A percentile compares a stretch with the other conserved stretches of the same genome.
These are phyloP conservation scores for Obba rivulosa DNA, from an alignment of 768 basidiomycete genomes.

Conservation along the genomic window DNA sequence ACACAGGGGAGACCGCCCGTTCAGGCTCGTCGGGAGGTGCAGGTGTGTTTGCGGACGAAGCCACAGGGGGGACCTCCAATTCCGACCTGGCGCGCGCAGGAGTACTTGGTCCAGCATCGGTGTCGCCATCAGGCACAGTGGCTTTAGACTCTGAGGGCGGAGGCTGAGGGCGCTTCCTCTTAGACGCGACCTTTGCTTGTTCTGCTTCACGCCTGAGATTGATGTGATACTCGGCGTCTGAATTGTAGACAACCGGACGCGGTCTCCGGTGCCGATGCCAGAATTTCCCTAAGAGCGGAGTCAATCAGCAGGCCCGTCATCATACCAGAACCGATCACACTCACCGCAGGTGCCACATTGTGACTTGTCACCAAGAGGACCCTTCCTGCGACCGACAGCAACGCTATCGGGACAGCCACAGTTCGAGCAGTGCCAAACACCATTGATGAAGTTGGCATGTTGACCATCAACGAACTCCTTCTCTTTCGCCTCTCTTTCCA, in stretches of 20 bases:
- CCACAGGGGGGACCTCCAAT: constrained; percentile 27
- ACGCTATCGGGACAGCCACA: constrained; percentile 89
- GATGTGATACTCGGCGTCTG: constrained; percentile 66
- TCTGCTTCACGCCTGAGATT: constrained; percentile 54
- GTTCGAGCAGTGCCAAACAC: constrained; percentile 93
- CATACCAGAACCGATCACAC: constrained; percentile 31
- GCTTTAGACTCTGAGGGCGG: constrained; percentile 38
- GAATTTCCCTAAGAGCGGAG: constrained; percentile 61
- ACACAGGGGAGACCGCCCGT: constrained; percentile 64
- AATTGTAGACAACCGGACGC: constrained; percentile 74
- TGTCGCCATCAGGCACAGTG: constrained; percentile 13
- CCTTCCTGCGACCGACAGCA: constrained; percentile 81
- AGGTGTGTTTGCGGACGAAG: constrained; percentile 24
- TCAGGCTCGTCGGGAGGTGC: constrained; percentile 33
- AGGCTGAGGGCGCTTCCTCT: constrained; percentile 45
- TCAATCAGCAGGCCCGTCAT: not conserved
- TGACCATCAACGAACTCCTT: constrained; percentile 80
- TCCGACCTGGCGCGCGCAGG: constrained; percentile 39
- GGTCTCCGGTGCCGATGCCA: constrained; percentile 85
- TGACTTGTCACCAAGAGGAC: constrained; percentile 83
- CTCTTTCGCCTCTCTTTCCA: constrained; percentile 79
- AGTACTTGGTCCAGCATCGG: constrained; percentile 43
- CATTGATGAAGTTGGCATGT: constrained; percentile 76
- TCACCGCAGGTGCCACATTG: constrained; percentile 91
- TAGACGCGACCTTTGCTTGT: constrained; percentile 43